A percentile compares a stretch with the other conserved stretches of the same genome.
Evolutionary conservation across 192 early-diverging fungal genomes (phyloP).

Genomic region (Tieghemiomyces parasiticus): DNA sequence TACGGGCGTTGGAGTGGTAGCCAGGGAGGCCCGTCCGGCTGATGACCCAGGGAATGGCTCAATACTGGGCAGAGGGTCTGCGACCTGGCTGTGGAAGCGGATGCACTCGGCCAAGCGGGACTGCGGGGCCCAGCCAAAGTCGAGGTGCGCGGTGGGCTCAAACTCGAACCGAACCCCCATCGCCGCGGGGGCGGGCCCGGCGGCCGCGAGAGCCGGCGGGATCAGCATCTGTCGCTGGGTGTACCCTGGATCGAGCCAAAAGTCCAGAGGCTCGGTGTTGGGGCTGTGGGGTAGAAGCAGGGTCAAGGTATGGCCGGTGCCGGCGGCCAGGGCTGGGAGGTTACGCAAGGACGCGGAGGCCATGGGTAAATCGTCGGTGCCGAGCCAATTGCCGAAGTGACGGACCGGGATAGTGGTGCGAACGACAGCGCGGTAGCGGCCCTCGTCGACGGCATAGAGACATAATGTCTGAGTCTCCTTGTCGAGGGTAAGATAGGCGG

Average conservation of each 20-base stretch:
- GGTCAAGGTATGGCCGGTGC: not conserved
- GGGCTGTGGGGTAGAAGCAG: not conserved
- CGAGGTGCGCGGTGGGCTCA: not conserved
- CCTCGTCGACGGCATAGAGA: not conserved
- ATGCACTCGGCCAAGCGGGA: not conserved
- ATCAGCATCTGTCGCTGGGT: not conserved
- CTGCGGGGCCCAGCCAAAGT: not conserved
- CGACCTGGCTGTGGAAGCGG: not conserved
- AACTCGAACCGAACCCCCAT: not conserved
- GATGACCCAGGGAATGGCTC: not conserved
- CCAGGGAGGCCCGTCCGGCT: no score
- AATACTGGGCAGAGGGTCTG: not conserved
- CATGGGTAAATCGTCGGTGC: not conserved
- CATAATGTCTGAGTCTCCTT: not conserved
- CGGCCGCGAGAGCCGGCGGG: not conserved
- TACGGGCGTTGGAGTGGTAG: not conserved
- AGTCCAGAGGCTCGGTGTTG: not conserved
- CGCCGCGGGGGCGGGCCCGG: no score
- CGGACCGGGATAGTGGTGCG: not conserved
- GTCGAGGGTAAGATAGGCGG: not conserved
- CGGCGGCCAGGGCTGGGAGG: not conserved
- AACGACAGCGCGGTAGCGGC: not conserved
- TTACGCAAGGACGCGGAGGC: not conserved
- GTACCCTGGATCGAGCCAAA: not conserved
- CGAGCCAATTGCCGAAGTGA: not conserved